Evolutionary conservation across 2,329 filamentous ascomycete species (phyloP).

Genomic region (Alternaria tenuissima): DNA sequence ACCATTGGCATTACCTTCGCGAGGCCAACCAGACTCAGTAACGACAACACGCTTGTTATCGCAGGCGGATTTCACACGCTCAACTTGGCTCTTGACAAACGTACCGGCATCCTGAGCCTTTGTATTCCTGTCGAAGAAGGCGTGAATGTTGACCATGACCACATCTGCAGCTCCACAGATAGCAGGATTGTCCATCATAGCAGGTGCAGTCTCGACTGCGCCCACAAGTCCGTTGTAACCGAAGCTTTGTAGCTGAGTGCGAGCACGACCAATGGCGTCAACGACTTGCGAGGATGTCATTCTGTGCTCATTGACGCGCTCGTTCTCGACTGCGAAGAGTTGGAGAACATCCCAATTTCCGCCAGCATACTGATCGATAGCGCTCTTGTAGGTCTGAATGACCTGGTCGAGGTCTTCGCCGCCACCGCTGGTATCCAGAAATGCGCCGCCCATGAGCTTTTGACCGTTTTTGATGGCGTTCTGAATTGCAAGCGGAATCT

Average conservation of each 20-base stretch:
- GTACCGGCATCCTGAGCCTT: constrained; percentile 68
- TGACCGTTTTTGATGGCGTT: constrained; percentile 71
- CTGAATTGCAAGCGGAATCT: constrained; percentile 68
- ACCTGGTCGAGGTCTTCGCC: constrained; percentile 59
- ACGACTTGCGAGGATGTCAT: constrained; percentile 64
- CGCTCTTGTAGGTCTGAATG: constrained; percentile 67
- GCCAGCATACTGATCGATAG: constrained; percentile 54
- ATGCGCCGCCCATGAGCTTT: constrained; percentile 79
- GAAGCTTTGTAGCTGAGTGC: constrained; percentile 63
- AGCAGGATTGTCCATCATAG: constrained; percentile 69
- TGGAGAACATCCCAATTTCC: constrained; percentile 74
- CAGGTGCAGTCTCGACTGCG: constrained; percentile 79
- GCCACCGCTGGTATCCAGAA: constrained; percentile 60
- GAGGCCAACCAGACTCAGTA: constrained; percentile 87
- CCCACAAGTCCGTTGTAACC: constrained; percentile 79
- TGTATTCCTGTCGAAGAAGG: constrained; percentile 78
- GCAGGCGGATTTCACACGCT: constrained; percentile 58
- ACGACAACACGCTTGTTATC: constrained; percentile 71
- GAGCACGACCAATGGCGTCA: constrained; percentile 65
- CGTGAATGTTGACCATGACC: constrained; percentile 82
- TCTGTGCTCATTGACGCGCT: constrained; percentile 69
- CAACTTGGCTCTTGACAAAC: constrained; percentile 69
- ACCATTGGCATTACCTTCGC: constrained; percentile 70
- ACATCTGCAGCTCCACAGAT: constrained; percentile 79
- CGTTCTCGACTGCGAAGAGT: constrained; percentile 81